Evolutionary conservation across 441 rosid species (phyloP).

Genomic region (Mallotus repandus): DNA sequence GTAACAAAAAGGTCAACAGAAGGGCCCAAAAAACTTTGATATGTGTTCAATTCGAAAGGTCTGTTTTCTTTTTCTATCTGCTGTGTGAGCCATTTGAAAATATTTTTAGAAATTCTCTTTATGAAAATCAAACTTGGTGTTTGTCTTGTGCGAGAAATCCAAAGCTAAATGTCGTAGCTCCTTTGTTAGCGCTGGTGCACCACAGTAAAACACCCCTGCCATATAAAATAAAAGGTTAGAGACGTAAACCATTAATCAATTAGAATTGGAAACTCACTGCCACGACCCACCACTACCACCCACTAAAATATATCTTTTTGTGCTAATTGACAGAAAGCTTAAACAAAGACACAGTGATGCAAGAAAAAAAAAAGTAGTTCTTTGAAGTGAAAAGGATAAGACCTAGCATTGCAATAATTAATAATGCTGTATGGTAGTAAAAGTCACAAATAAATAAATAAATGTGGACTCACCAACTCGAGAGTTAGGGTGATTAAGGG

Average conservation of each 20-base stretch:
- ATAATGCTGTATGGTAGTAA: background rate
- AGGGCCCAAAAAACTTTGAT: background rate
- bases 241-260: too few relatives aligned
- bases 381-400: too few relatives aligned
- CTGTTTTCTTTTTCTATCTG: too few relatives aligned
- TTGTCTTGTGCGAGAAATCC: slow-evolving; percentile 88
- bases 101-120: slow-evolving; percentile 56
- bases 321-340: background rate
- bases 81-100: background rate
- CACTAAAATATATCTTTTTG: too few relatives aligned
- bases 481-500: slow-evolving; percentile 55
- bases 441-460: background rate
- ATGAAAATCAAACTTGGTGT: slow-evolving; percentile 89
- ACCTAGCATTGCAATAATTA: too few relatives aligned
- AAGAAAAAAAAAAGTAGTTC: too few relatives aligned
- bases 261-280: too few relatives aligned
- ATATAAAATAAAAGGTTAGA: too few relatives aligned
- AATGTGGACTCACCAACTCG: slow-evolving; percentile 60
- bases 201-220: slow-evolving; percentile 97
- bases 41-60: background rate
- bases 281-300: too few relatives aligned
- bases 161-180: slow-evolving; percentile 66
- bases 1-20: background rate
- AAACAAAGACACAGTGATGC: background rate
- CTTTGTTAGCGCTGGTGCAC: slow-evolving; percentile 67